phyloP scores from a whole-genome alignment of 75 land plant species.

The Pinus taeda region DNA sequence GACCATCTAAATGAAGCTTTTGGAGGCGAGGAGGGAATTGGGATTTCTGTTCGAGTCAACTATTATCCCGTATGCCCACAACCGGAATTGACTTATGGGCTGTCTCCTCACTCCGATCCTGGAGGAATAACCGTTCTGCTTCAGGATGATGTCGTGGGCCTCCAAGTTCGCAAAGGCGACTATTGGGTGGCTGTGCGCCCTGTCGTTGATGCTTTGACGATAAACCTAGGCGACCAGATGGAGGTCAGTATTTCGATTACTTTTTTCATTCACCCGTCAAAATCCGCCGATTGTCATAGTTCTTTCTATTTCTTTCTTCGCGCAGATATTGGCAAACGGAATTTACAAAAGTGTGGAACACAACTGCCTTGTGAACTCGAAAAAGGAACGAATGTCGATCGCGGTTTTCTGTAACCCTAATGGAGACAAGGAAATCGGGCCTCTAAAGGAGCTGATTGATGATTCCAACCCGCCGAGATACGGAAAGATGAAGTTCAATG shows the following conservation, averaged over 20 bases:
- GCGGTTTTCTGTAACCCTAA: slow-evolving; percentile 22
- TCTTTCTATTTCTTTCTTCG: neutral
- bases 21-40: too few relatives aligned
- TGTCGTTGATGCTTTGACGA: neutral
- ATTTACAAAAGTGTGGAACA: slow-evolving; percentile 33
- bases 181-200: slow-evolving; percentile 29
- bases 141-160: slow-evolving; percentile 31
- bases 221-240: slow-evolving; percentile 34
- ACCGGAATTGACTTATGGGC: too few relatives aligned
- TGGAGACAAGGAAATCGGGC: slow-evolving; percentile 6
- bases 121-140: slow-evolving; percentile 31
- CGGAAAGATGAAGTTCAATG: slow-evolving; percentile 19
- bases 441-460: slow-evolving; percentile 15
- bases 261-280: too few relatives aligned
- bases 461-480: slow-evolving; percentile 1
- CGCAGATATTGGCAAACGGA: slow-evolving; percentile 27
- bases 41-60: too few relatives aligned
- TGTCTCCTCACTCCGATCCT: neutral
- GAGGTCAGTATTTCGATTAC: slow-evolving; percentile 1
- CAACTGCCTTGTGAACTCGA: slow-evolving; percentile 24
- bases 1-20: too few relatives aligned
- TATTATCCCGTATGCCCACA: too few relatives aligned
- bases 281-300: too few relatives aligned
- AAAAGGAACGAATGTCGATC: slow-evolving; percentile 17
- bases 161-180: slow-evolving; percentile 26